Conservation (phyloP, 2,329 filamentous ascomycete species). For the Fusarium keratoplasticum region DNA sequence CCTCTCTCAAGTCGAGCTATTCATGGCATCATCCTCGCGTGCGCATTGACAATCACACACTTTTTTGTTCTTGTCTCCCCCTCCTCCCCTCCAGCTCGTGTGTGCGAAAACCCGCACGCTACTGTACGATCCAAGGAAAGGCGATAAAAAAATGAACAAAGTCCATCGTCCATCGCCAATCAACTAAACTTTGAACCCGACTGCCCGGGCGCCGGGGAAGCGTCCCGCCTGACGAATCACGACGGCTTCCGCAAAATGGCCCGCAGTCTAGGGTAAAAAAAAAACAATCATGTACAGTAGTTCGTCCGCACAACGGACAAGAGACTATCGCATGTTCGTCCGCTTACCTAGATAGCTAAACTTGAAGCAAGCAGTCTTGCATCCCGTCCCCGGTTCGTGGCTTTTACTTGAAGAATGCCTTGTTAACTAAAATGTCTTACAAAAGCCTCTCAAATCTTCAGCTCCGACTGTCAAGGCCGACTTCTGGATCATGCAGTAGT, state of each 20-base stretch:
- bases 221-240: conserved; percentile 29
- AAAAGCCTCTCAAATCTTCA: neutral
- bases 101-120: conserved; percentile 9
- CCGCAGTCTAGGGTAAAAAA: conserved; percentile 15
- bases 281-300: neutral
- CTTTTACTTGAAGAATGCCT: neutral
- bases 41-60: conserved; percentile 20
- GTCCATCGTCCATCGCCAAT: neutral
- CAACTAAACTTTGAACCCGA: conserved; percentile 25
- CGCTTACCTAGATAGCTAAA: neutral
- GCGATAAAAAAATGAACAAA: neutral
- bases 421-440: neutral
- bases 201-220: conserved; percentile 33
- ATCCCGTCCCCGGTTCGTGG: conserved; percentile 1
- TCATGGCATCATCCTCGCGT: conserved; percentile 14
- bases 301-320: neutral
- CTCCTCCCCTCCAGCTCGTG: neutral
- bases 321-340: conserved; percentile 2
- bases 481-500: neutral
- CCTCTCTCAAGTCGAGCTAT: neutral
- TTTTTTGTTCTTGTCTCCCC: neutral
- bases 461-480: neutral
- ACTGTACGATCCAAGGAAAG: neutral
- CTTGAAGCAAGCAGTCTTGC: conserved; percentile 6
- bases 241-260: neutral